Conservation (phyloP, 192 early-diverging fungal species). For the Backusella australiensis region DNA sequence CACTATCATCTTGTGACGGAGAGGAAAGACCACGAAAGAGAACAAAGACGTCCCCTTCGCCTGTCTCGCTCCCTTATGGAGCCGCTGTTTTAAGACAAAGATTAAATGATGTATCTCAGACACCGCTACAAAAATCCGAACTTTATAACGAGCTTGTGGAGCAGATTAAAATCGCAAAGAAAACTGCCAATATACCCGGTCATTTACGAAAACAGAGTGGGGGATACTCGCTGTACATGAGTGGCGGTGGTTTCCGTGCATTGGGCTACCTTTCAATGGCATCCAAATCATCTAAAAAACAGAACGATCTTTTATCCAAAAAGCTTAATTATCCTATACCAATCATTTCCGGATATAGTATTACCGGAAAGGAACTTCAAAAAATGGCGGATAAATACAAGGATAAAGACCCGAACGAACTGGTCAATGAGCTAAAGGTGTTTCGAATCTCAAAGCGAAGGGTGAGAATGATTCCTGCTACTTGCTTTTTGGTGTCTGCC, state of each 20-base stretch:
- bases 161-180: constrained; percentile 38
- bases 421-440: constrained; percentile 29
- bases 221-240: constrained; percentile 47
- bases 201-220: constrained; percentile 20
- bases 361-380: constrained; percentile 37
- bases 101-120: constrained; percentile 17
- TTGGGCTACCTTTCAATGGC: constrained; percentile 56
- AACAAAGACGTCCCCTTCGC: neutral
- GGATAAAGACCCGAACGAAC: constrained; percentile 25
- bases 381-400: constrained; percentile 39
- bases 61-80: constrained; percentile 51
- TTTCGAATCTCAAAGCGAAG: constrained; percentile 56
- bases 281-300: neutral
- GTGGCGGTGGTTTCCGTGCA: constrained; percentile 54
- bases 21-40: neutral
- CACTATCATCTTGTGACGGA: neutral
- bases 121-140: neutral
- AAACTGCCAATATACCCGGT: constrained; percentile 21
- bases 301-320: neutral
- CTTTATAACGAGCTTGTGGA: constrained; percentile 33
- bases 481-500: constrained; percentile 45
- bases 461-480: constrained; percentile 54
- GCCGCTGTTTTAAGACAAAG: constrained; percentile 46
- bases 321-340: constrained; percentile 45
- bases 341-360: constrained; percentile 54